Base-by-base conservation (phyloP, 2,329 filamentous ascomycete species). In the Zarea fungicola region DNA sequence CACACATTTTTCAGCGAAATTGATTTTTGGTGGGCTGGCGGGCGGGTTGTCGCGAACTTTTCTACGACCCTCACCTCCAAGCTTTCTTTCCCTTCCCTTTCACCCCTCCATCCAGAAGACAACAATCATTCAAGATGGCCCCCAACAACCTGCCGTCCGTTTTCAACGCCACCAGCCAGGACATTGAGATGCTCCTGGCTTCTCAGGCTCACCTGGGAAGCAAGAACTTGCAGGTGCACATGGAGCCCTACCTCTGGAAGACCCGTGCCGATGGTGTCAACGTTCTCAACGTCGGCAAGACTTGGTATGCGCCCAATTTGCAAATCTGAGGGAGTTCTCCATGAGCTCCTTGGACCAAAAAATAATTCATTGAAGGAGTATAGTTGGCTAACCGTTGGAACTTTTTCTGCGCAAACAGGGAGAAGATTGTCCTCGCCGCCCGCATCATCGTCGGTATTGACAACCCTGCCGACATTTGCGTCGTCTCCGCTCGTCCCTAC, bases 191-290 rank as follows among this genome's bases (percentile, higher is more conserved):
- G 88, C 89, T 99, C 70, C 87, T 99, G 66, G 87, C 91, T 69
- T 91, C 95, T 68, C 91, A 97, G 80, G 84, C 80, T 77, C 95
- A 99, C 78, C 84, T 97, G 65, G 93, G 93, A 67, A 89, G 86
- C 77, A 97, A 97, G 89, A 99, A 99, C 85, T 75, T 99, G 67
- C 93, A 97, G 83, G 89, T 95, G 71, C 91, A 97, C 82, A 97
- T 96, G 90, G 89, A 95, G 78, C 88, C 90, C 63, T 99, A 99
- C 83, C 86, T 99, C 69, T 99, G 92, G 92, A 99, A 99, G 87
- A 96, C 90, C 73, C 89, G 93, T 71, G 86, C 89, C 61, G 95
- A 99, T 68, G 93, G 93, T 77, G 86, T 99, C 80, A 99, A 99
- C 75, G 83, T 99, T 62, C 82, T 99, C 76, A 99, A 99, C 85